Evolutionary conservation across 2,329 filamentous ascomycete genomes (phyloP).

Genomic region (Cordyceps fumosorosea): DNA sequence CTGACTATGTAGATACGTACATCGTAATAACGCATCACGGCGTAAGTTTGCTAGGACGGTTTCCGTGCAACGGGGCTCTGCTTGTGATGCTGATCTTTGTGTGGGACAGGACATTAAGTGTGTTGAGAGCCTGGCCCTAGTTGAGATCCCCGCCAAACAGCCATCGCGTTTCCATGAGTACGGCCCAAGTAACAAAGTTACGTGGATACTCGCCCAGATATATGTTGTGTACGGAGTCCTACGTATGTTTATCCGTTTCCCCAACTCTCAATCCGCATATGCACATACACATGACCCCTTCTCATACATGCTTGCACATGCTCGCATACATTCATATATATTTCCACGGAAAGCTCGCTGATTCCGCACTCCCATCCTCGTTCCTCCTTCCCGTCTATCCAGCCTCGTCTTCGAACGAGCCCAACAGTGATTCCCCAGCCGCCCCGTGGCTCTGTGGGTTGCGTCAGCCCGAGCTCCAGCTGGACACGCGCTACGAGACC

Average conservation of each 20-base stretch:
- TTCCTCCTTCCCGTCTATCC: not conserved
- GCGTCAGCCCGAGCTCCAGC: constrained; percentile 4
- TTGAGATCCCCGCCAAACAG: not conserved
- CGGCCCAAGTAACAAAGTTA: too few species aligned
- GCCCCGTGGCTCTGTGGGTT: not conserved
- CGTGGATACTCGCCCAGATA: not conserved
- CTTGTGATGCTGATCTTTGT: not conserved
- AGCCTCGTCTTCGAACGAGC: not conserved
- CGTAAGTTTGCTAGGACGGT: not conserved
- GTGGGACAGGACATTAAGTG: not conserved
- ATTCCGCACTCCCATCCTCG: not conserved
- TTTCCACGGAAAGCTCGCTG: not conserved
- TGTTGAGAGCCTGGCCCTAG: too few species aligned
- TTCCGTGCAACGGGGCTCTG: not conserved
- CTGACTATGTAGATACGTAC: not conserved
- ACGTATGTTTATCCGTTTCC: not conserved
- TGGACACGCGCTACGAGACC: constrained; percentile 10
- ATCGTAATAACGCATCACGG: not conserved
- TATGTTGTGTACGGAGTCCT: not conserved
- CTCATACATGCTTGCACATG: not conserved
- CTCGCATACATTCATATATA: not conserved
- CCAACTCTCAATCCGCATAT: not conserved
- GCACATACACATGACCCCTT: not conserved
- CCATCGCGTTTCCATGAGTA: not conserved
- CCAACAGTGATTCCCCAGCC: not conserved